Conservation (phyloP, 2,329 filamentous ascomycete genomes). For the Pseudogymnoascus sp. region DNA sequence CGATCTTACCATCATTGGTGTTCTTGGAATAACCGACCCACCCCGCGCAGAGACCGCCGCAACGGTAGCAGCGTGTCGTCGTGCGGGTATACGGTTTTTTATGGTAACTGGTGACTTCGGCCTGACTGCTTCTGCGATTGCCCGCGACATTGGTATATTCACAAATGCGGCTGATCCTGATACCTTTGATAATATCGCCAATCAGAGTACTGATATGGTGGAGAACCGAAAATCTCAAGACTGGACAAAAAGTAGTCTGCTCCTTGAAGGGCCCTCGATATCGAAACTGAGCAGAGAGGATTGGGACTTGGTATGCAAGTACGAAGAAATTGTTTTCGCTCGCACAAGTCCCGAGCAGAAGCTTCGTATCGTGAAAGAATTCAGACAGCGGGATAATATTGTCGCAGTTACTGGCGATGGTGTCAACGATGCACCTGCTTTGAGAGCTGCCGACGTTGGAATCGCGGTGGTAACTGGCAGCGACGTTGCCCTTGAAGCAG, state of each 20-base stretch:
- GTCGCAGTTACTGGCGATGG: conserved; percentile 42
- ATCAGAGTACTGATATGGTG: not conserved
- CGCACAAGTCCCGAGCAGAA: conserved; percentile 38
- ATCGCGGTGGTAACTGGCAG: conserved; percentile 51
- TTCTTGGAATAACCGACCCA: conserved; percentile 46
- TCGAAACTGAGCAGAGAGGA: conserved; percentile 27
- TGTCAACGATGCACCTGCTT: conserved; percentile 43
- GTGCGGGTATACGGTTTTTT: conserved; percentile 62
- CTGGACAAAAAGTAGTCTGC: conserved; percentile 12
- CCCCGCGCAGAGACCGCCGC: conserved; percentile 48
- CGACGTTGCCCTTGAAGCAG: conserved; percentile 54
- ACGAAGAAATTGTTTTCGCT: conserved; percentile 42
- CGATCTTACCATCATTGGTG: conserved; percentile 41
- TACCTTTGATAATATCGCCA: conserved; percentile 31
- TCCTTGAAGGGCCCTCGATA: conserved; percentile 20
- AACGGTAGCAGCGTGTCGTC: conserved; percentile 50
- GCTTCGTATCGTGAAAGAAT: conserved; percentile 34
- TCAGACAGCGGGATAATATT: conserved; percentile 31
- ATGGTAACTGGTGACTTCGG: conserved; percentile 75
- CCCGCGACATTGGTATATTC: conserved; percentile 62
- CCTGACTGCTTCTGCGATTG: conserved; percentile 64
- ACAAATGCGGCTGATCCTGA: conserved; percentile 32
- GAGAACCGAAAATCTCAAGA: not conserved
- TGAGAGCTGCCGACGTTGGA: conserved; percentile 51
- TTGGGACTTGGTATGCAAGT: conserved; percentile 40